These are phyloP conservation scores for Tetracladium setigerum DNA, from an alignment of 495 filamentous ascomycete species.

Conservation along the genomic window DNA sequence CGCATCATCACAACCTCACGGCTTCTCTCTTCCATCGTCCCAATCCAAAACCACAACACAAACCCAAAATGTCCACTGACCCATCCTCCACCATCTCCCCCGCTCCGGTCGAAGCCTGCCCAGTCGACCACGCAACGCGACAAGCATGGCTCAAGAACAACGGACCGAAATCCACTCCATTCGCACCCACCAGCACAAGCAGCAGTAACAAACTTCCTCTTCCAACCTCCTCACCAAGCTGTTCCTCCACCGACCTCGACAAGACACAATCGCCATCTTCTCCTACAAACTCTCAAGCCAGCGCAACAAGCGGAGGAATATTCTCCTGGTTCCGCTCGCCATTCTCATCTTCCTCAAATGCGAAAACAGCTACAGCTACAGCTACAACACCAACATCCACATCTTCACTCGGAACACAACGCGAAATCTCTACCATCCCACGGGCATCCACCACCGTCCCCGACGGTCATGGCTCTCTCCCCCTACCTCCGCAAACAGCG, in stretches of 20 bases:
- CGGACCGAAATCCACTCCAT: conserved; percentile 41
- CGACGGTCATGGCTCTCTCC: conserved; percentile 28
- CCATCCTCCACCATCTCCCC: neutral
- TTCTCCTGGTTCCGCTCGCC: conserved; percentile 21
- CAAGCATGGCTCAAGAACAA: conserved; percentile 61
- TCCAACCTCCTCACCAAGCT: conserved; percentile 22
- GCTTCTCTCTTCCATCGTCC: no score
- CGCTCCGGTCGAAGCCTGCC: conserved; percentile 48
- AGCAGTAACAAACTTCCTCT: no score
- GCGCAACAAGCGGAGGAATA: neutral
- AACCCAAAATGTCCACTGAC: neutral
- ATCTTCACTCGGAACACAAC: conserved; percentile 42
- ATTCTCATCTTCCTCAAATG: neutral
- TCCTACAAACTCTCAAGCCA: neutral
- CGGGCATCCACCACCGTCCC: conserved; percentile 37
- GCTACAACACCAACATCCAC: neutral
- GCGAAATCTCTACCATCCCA: conserved; percentile 79
- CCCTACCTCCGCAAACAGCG: conserved; percentile 53
- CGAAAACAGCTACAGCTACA: no score
- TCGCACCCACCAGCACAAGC: conserved; percentile 1
- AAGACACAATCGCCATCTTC: conserved; percentile 12
- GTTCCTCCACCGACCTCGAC: conserved; percentile 14
- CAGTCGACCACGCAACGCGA: conserved; percentile 82
- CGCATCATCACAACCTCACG: no score
- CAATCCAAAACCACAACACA: no score